These are phyloP conservation scores for Ramicandelaber brevisporus DNA, from an alignment of 192 early-diverging fungal species.

Conservation along the genomic window DNA sequence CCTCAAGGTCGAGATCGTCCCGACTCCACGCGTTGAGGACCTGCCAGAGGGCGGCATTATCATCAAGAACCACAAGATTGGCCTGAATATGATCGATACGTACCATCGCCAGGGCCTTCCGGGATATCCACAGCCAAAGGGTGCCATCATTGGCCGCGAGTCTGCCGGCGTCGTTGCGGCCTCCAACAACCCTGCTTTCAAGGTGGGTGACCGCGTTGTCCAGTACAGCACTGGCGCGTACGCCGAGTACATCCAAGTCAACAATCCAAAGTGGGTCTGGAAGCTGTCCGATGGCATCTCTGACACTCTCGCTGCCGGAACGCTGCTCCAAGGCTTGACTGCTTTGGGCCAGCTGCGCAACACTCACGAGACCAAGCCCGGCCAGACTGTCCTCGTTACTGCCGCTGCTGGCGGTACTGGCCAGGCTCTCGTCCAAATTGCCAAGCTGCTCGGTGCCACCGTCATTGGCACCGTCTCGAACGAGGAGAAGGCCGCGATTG, in stretches of 20 bases:
- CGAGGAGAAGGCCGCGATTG: constrained; percentile 36
- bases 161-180: constrained; percentile 53
- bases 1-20: constrained; percentile 18
- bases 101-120: constrained; percentile 61
- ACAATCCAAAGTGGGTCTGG: constrained; percentile 8
- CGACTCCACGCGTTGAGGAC: constrained; percentile 19
- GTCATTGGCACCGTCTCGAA: constrained; percentile 72
- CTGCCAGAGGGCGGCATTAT: constrained; percentile 31
- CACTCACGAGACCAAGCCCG: constrained; percentile 35
- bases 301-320: constrained; percentile 30
- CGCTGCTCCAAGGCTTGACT: constrained; percentile 59
- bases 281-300: constrained; percentile 19
- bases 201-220: constrained; percentile 60
- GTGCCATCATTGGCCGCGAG: constrained; percentile 52
- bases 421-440: constrained; percentile 46
- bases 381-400: constrained; percentile 63
- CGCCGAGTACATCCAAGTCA: constrained; percentile 49
- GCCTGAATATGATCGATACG: constrained; percentile 81
- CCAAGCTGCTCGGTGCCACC: constrained; percentile 43
- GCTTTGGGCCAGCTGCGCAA: constrained; percentile 43
- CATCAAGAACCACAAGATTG: constrained; percentile 47
- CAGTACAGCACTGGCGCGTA: constrained; percentile 32
- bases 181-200: constrained; percentile 34
- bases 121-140: constrained; percentile 35
- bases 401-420: constrained; percentile 85